Conservation (phyloP, 2,329 filamentous ascomycete genomes). For the Alternaria triticina region DNA sequence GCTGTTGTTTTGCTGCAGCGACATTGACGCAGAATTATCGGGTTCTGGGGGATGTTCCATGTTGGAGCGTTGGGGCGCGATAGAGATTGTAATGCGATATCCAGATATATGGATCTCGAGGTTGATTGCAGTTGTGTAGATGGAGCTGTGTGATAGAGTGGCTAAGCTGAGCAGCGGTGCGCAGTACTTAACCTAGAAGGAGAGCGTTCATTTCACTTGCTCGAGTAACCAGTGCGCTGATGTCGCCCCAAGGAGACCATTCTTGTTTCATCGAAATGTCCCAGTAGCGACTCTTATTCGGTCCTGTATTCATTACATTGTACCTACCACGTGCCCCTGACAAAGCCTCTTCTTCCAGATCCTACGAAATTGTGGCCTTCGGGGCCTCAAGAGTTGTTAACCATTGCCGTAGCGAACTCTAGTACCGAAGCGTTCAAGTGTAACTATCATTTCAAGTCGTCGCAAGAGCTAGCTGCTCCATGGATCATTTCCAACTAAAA, state of each 20-base stretch:
- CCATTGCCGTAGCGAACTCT: neutral
- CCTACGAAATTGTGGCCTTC: accelerated
- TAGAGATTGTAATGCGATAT: neutral
- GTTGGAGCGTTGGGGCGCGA: neutral
- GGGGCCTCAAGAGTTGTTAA: neutral
- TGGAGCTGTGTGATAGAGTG: neutral
- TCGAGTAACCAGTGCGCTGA: neutral
- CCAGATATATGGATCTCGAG: too few species aligned
- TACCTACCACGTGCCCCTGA: neutral
- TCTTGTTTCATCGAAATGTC: neutral
- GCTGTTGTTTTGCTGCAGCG: neutral
- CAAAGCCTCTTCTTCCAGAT: neutral
- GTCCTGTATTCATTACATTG: neutral
- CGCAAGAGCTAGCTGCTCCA: neutral
- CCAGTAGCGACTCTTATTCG: neutral
- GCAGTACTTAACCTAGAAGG: neutral
- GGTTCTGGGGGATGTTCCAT: neutral
- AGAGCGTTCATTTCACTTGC: neutral
- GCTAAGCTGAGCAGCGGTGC: neutral
- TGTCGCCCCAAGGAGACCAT: neutral
- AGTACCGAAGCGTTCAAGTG: neutral
- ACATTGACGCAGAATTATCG: neutral
- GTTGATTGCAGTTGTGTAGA: neutral
- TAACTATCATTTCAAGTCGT: neutral
- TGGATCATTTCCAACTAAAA: neutral